Percentiles rank a stretch among this genome's conserved stretches.
These are phyloP conservation scores for Rhynchosporium graminicola DNA, from an alignment of 2,329 filamentous ascomycete species.

Conservation along the genomic window DNA sequence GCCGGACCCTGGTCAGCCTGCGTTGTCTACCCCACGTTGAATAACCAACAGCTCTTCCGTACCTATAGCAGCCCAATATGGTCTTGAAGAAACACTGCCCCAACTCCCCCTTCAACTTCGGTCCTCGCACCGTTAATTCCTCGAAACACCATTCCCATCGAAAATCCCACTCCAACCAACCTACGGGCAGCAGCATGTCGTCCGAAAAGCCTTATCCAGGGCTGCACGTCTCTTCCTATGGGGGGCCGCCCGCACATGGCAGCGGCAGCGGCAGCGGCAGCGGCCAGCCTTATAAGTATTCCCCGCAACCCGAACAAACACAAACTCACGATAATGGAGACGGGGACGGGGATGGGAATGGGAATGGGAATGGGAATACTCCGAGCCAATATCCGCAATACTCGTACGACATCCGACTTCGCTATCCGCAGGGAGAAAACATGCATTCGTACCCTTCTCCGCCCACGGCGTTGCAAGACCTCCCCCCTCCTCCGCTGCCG, in stretches of 20 bases:
- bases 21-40: constrained; percentile 24
- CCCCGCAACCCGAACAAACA: constrained; percentile 6
- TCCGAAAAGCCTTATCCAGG: constrained; percentile 13
- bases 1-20: constrained; percentile 23
- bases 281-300: constrained; percentile 22
- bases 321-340: constrained; percentile 15
- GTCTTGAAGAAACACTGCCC: constrained; percentile 20
- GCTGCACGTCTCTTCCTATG: constrained; percentile 27
- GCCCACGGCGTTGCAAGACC: constrained; percentile 14
- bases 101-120: constrained; percentile 15
- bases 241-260: constrained; percentile 15
- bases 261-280: background rate
- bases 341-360: no score
- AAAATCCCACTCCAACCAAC: constrained; percentile 5
- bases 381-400: constrained; percentile 31
- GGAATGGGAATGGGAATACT: constrained; percentile 23
- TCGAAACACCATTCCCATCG: background rate
- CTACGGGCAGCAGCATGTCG: constrained; percentile 17
- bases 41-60: constrained; percentile 14
- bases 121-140: constrained; percentile 1
- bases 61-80: constrained; percentile 18
- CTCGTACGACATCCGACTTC: constrained; percentile 34
- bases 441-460: constrained; percentile 24
- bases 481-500: constrained; percentile 22
- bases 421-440: constrained; percentile 30